phyloP scores from a whole-genome alignment of 2,329 filamentous ascomycete genomes.

The Aspergillus japonicus region DNA sequence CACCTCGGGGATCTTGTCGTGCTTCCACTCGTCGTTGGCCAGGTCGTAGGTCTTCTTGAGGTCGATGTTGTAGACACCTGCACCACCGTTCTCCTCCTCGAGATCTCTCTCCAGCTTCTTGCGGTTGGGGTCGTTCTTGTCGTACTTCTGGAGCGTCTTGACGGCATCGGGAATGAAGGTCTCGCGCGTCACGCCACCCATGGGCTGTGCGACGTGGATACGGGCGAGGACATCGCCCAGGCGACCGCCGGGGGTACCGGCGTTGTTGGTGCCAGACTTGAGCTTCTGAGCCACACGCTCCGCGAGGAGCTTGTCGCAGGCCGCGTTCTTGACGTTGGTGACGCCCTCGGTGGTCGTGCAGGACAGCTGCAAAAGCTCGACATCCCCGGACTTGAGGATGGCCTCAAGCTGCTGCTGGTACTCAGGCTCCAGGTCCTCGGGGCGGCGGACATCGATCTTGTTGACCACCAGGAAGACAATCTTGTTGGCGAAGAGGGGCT shows the following conservation, averaged over 20 bases:
- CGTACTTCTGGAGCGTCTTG: constrained; percentile 80
- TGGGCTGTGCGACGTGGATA: constrained; percentile 95
- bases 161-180: constrained; percentile 84
- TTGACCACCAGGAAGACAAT: constrained; percentile 95
- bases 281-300: constrained; percentile 94
- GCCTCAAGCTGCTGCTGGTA: constrained; percentile 74
- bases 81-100: constrained; percentile 88
- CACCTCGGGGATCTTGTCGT: constrained; percentile 92
- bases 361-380: constrained; percentile 88
- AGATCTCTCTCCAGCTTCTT: constrained; percentile 78
- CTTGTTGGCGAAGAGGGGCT: constrained; percentile 95
- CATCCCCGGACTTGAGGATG: constrained; percentile 80
- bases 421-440: constrained; percentile 80
- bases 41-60: constrained; percentile 85
- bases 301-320: constrained; percentile 87
- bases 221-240: constrained; percentile 87
- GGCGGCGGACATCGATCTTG: constrained; percentile 91
- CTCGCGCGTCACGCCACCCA: constrained; percentile 75
- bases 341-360: constrained; percentile 95
- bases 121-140: constrained; percentile 82
- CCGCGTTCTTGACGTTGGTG: constrained; percentile 90
- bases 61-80: constrained; percentile 94
- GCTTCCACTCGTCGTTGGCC: constrained; percentile 87
- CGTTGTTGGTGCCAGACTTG: constrained; percentile 78
- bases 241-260: constrained; percentile 73